Evolutionary conservation across 768 basidiomycete species (phyloP).

Genomic region (Xerocomus spinulosus): DNA sequence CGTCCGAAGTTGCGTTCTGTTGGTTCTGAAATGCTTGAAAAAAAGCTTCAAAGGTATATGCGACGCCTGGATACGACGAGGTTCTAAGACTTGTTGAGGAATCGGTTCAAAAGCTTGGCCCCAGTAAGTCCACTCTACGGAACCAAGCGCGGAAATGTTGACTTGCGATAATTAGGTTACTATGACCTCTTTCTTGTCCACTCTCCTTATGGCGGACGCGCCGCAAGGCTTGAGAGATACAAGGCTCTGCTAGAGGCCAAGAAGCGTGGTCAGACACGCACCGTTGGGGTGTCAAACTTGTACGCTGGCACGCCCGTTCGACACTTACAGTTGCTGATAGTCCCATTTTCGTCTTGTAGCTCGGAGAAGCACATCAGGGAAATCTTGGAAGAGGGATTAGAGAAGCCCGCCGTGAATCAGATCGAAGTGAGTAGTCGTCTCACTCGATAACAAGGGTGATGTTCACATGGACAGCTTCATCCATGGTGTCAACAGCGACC

Average conservation of each 20-base stretch:
- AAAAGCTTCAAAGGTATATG: constrained; percentile 22
- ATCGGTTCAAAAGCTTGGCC: constrained; percentile 23
- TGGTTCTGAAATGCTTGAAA: background rate
- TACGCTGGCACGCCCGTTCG: constrained; percentile 15
- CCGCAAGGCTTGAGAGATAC: constrained; percentile 38
- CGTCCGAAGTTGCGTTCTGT: background rate
- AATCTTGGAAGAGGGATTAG: constrained; percentile 22
- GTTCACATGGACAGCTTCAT: constrained; percentile 49
- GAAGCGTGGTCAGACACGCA: constrained; percentile 34
- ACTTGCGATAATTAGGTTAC: constrained; percentile 29
- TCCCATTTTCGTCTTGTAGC: constrained; percentile 3
- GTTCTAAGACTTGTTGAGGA: constrained; percentile 13
- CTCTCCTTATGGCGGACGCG: constrained; percentile 36
- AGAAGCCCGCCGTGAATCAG: constrained; percentile 29
- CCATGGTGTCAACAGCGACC: constrained; percentile 75
- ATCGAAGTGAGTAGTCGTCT: constrained; percentile 16
- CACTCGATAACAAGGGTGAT: background rate
- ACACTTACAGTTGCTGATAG: background rate
- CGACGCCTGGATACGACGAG: constrained; percentile 12
- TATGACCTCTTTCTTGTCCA: constrained; percentile 48
- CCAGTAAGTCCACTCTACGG: constrained; percentile 5
- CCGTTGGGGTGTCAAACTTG: constrained; percentile 48
- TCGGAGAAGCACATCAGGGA: constrained; percentile 26
- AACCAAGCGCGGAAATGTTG: background rate
- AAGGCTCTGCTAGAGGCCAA: constrained; percentile 35